phyloP scores from a whole-genome alignment of 441 rosid genomes.

The Erodium trifolium region DNA sequence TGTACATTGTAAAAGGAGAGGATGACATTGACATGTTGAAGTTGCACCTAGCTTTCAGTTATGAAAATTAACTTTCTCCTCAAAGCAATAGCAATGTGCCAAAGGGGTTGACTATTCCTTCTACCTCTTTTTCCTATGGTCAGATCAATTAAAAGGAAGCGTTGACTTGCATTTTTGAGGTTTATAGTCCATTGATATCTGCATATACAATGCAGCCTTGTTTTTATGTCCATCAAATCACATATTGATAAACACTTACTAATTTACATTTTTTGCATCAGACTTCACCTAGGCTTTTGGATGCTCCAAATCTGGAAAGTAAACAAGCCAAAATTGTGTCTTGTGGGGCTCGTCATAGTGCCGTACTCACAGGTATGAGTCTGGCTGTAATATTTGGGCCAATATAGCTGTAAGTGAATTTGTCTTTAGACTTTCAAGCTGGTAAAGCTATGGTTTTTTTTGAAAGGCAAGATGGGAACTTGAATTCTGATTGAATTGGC shows the following conservation, averaged over 20 bases:
- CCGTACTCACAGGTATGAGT: slow-evolving; percentile 52
- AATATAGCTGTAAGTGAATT: too few relatives aligned
- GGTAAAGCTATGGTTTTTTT: too few relatives aligned
- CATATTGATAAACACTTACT: not conserved
- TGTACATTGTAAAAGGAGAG: too few relatives aligned
- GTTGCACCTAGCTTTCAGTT: not conserved
- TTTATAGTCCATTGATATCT: not conserved
- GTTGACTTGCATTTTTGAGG: not conserved
- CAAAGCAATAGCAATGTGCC: not conserved
- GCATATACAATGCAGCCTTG: not conserved
- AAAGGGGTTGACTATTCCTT: not conserved
- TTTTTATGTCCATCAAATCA: not conserved
- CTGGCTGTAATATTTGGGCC: not conserved
- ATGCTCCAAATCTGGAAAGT: slow-evolving; percentile 72
- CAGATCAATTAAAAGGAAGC: not conserved
- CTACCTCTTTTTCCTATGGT: not conserved
- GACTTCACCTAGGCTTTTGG: slow-evolving; percentile 80
- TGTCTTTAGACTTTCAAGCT: too few relatives aligned
- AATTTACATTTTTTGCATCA: slow-evolving; percentile 28
- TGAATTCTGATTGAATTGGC: too few relatives aligned
- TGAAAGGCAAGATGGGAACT: too few relatives aligned
- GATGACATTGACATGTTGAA: too few relatives aligned
- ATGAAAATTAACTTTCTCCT: not conserved
- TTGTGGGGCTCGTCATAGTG: slow-evolving; percentile 94
- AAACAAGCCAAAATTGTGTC: slow-evolving; percentile 47